Conservation (phyloP, 441 rosid genomes). For the Populus hybrid region DNA sequence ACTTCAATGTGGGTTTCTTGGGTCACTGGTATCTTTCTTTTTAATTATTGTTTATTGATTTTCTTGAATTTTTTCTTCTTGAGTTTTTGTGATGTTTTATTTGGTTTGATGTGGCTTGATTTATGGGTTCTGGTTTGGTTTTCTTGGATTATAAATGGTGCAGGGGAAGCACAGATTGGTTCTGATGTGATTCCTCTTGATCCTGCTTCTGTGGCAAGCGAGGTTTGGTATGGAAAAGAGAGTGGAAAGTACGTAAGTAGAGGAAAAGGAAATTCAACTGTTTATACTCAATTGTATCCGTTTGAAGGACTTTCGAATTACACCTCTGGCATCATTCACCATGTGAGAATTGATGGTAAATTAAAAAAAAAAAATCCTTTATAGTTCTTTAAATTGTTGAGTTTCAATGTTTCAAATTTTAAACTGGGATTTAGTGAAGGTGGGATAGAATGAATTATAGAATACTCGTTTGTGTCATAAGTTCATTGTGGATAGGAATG, state of each 20-base stretch:
- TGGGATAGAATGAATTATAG: not conserved
- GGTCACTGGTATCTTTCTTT: constrained; percentile 13
- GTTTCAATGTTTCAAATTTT: not conserved
- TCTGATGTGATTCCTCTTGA: constrained; percentile 41
- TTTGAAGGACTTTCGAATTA: constrained; percentile 53
- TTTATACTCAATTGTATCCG: constrained; percentile 7
- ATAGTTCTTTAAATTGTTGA: not conserved
- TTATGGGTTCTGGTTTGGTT: not conserved
- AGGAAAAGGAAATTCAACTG: not conserved
- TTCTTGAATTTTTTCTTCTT: not conserved
- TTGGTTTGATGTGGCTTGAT: not conserved
- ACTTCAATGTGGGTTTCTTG: not conserved
- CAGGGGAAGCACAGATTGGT: constrained; percentile 59
- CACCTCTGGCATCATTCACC: constrained; percentile 62
- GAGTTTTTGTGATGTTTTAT: not conserved
- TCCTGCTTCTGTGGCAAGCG: constrained; percentile 39
- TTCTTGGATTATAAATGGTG: constrained; percentile 13
- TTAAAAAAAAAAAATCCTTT: not conserved
- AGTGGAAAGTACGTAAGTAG: constrained; percentile 37
- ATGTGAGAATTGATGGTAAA: constrained; percentile 63
- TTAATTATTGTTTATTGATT: not conserved
- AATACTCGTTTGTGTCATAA: not conserved
- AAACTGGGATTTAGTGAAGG: not conserved
- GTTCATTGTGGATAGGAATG: too few relatives aligned
- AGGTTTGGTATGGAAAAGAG: constrained; percentile 44